Conservation (phyloP, 768 basidiomycete genomes). For the Suillus occidentalis region DNA sequence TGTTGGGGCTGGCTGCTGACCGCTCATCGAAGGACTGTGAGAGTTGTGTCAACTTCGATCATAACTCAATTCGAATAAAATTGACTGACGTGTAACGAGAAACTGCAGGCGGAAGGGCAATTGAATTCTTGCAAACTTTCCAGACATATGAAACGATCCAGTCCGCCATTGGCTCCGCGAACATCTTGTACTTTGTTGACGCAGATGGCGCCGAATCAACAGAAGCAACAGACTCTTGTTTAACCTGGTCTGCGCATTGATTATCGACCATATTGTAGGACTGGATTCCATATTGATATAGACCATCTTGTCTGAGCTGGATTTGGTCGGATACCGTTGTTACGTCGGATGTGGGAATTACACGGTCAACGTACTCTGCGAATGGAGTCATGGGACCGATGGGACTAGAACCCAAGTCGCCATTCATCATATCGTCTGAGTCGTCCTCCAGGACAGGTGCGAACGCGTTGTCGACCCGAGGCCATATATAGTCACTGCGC, state of each 20-base stretch:
- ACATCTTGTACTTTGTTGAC: slow-evolving; percentile 61
- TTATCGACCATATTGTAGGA: slow-evolving; percentile 15
- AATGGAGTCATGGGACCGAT: slow-evolving; percentile 77
- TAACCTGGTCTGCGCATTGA: slow-evolving; percentile 8
- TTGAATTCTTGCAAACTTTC: slow-evolving; percentile 78
- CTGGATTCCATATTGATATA: slow-evolving; percentile 22
- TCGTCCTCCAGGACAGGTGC: slow-evolving; percentile 65
- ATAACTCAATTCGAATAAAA: slow-evolving; percentile 4
- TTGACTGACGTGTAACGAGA: slow-evolving; percentile 54
- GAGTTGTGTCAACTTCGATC: slow-evolving; percentile 14
- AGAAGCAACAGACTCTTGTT: slow-evolving; percentile 36
- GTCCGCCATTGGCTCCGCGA: slow-evolving; percentile 74
- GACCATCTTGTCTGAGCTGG: slow-evolving; percentile 17
- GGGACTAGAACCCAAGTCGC: slow-evolving; percentile 64
- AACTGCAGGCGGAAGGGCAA: slow-evolving; percentile 55
- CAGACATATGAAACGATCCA: slow-evolving; percentile 81
- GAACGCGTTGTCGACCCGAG: slow-evolving; percentile 41
- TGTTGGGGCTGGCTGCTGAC: slow-evolving; percentile 33
- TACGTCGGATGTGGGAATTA: slow-evolving; percentile 46
- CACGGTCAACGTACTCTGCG: slow-evolving; percentile 73
- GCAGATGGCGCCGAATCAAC: slow-evolving; percentile 36
- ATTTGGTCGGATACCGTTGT: slow-evolving; percentile 25
- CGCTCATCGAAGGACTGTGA: slow-evolving; percentile 28
- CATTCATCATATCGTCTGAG: slow-evolving; percentile 54
- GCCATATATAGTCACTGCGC: slow-evolving; percentile 17